Evolutionary conservation across 2,329 filamentous ascomycete genomes (phyloP), one percentile per base, ranked within the genome.

Genomic region (Monosporascus sp.): DNA sequence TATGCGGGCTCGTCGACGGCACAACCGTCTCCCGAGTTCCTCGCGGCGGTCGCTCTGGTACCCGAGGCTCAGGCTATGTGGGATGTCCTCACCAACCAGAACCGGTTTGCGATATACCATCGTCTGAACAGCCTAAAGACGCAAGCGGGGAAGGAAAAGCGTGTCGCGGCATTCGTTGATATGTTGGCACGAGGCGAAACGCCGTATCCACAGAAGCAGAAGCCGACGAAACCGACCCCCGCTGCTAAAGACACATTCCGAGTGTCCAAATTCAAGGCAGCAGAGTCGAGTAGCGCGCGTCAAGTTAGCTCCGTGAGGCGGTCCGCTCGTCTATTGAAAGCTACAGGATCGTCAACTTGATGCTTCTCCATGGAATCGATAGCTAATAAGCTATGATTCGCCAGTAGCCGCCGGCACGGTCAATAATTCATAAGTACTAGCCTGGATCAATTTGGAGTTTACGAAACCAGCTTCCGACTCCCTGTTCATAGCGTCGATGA

Each of bases 1-100:
- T 85, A 85, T 58, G 74, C 75, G 5, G 76, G 78, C 0, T 68
- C 75, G 4, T 75, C 75, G 49, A 71, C 65, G 15, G 77, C 78
- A 3, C 63, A 69, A 17, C 71, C 78, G 2, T 79, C 81, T 0
- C 62, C 66, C 0, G 80, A 84, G 57, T 77, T 86, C 50, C 66
- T 63, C 14, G 57, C 55, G 1, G 61, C 61, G 7, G 60, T 62
- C 2, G 61, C 55, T 1, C 56, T 53, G 7, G 58, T 56, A 38
- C 61, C 59, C 2, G 53, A 48, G 18, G 63, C 63, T 0, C 56
- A 62, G 51, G 55, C 48, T 9, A 57, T 46, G 43, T 63, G 56
- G 45, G 59, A 63, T 3, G 26, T 22, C 1, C 31, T 63, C 46
- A 57, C 55, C 9, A 55, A 53, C 28, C 56, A 59, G 38, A 63